Evolutionary conservation across 305 asterid species (phyloP).

Genomic region (Ajuga reptans): DNA sequence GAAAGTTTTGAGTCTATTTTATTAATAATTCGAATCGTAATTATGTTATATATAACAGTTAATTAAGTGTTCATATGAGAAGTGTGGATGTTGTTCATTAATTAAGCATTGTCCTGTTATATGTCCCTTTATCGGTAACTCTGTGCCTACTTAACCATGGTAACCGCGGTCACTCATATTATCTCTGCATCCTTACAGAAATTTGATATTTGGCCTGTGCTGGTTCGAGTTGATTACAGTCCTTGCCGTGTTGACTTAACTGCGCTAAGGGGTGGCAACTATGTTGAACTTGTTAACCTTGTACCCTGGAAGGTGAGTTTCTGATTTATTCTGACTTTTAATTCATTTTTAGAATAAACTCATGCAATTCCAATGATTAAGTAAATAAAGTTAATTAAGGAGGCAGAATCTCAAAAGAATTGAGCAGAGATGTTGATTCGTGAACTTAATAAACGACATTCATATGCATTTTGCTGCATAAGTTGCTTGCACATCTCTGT

Average conservation of each 20-base stretch:
- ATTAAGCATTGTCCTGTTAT: background rate
- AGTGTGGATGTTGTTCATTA: background rate
- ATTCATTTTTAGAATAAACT: background rate
- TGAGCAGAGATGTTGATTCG: background rate
- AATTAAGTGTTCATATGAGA: background rate
- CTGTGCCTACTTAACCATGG: background rate
- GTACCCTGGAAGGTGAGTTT: conserved; percentile 93
- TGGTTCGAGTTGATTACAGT: conserved; percentile 82
- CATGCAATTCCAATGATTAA: background rate
- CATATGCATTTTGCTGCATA: conserved; percentile 1
- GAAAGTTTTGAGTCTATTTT: conserved; percentile 33
- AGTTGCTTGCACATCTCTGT: background rate
- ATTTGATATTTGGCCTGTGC: conserved; percentile 75
- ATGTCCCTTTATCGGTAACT: background rate
- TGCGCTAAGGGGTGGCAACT: conserved; percentile 89
- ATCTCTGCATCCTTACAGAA: conserved; percentile 57
- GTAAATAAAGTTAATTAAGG: background rate
- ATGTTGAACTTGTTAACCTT: conserved; percentile 91
- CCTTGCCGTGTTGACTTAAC: conserved; percentile 89
- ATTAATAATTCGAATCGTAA: conserved; percentile 11
- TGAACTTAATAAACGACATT: conserved; percentile 5
- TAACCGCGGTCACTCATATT: conserved; percentile 9
- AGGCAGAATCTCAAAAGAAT: background rate
- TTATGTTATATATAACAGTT: conserved; percentile 12
- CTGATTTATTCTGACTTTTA: background rate